Evolutionary conservation across 306 rosid species (phyloP).

Genomic region (Crotalaria pallida): DNA sequence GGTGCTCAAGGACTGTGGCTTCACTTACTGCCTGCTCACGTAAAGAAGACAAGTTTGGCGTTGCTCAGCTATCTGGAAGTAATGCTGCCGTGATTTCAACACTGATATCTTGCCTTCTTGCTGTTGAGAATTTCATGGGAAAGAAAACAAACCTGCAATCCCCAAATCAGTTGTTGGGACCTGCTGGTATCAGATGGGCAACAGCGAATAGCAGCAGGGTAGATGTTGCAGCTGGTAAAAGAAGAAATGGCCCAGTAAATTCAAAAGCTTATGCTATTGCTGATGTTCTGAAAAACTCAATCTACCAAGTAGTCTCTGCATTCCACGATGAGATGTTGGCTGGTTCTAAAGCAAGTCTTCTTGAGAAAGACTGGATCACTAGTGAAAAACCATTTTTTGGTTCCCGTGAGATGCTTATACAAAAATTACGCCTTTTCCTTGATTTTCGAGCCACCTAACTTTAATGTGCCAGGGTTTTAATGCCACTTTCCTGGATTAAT

Average conservation of each 20-base stretch:
- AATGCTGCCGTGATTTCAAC: constrained; percentile 73
- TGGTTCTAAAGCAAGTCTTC: constrained; percentile 66
- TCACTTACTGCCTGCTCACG: constrained; percentile 73
- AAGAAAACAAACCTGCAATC: constrained; percentile 74
- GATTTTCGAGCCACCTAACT: constrained; percentile 69
- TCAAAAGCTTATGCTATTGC: constrained; percentile 81
- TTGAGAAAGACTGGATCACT: constrained; percentile 81
- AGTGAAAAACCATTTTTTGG: constrained; percentile 54
- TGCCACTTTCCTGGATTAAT: constrained; percentile 1
- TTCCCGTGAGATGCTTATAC: constrained; percentile 54
- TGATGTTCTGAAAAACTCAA: constrained; percentile 69
- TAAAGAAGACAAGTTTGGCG: constrained; percentile 70
- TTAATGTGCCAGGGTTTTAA: constrained; percentile 9
- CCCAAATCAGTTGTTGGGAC: constrained; percentile 55
- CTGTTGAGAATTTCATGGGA: constrained; percentile 85
- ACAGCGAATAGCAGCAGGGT: constrained; percentile 51
- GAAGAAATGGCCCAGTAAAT: constrained; percentile 55
- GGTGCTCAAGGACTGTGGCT: constrained; percentile 76
- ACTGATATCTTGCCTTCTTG: constrained; percentile 80
- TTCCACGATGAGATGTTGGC: constrained; percentile 78
- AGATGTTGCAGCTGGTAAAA: constrained; percentile 49
- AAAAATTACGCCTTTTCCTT: constrained; percentile 64
- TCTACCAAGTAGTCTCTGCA: constrained; percentile 72
- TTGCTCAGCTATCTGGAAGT: constrained; percentile 87
- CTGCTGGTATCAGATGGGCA: constrained; percentile 79